A percentile compares a stretch with the other conserved stretches of the same genome.
phyloP scores from a whole-genome alignment of 1,139 yeast genomes.

The Scheffersomyces cryptocercus region DNA sequence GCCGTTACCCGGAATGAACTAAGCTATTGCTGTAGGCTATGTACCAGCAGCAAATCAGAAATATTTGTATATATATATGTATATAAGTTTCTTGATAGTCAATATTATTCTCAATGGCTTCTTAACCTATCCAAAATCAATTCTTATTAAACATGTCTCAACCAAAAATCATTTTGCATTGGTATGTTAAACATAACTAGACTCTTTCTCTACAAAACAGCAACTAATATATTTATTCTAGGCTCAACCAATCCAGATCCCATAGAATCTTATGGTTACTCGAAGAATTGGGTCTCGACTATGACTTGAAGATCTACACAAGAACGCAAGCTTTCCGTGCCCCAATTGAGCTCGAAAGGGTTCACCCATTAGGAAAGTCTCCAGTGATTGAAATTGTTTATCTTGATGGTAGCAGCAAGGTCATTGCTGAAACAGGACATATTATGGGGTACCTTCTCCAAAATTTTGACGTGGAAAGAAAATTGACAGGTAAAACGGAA shows the following conservation, averaged over 20 bases:
- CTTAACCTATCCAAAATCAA: not conserved
- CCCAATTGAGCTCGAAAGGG: slow-evolving; percentile 32
- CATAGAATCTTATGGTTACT: slow-evolving; percentile 42
- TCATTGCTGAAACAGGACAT: slow-evolving; percentile 42
- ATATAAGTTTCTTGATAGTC: too few species aligned
- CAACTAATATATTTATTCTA: slow-evolving; percentile 4
- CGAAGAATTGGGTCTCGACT: slow-evolving; percentile 35
- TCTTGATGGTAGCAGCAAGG: slow-evolving; percentile 16
- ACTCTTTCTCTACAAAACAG: slow-evolving; percentile 1
- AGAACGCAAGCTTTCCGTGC: slow-evolving; percentile 33
- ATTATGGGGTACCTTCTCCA: slow-evolving; percentile 33
- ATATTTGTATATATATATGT: too few species aligned
- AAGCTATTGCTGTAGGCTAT: too few species aligned
- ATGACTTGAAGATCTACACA: slow-evolving; percentile 34
- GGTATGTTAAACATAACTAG: slow-evolving; percentile 13
- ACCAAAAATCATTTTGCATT: slow-evolving; percentile 19
- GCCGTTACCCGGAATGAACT: too few species aligned
- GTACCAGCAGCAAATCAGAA: too few species aligned
- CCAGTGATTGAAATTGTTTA: slow-evolving; percentile 39
- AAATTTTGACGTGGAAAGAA: slow-evolving; percentile 29
- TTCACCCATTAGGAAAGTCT: slow-evolving; percentile 45
- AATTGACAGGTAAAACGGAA: slow-evolving; percentile 24
- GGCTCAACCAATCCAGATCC: slow-evolving; percentile 41
- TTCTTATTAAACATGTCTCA: slow-evolving; percentile 4
- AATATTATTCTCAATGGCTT: not conserved